Conservation (phyloP, 495 filamentous ascomycete genomes). For the Diplogelasinospora grovesii region DNA sequence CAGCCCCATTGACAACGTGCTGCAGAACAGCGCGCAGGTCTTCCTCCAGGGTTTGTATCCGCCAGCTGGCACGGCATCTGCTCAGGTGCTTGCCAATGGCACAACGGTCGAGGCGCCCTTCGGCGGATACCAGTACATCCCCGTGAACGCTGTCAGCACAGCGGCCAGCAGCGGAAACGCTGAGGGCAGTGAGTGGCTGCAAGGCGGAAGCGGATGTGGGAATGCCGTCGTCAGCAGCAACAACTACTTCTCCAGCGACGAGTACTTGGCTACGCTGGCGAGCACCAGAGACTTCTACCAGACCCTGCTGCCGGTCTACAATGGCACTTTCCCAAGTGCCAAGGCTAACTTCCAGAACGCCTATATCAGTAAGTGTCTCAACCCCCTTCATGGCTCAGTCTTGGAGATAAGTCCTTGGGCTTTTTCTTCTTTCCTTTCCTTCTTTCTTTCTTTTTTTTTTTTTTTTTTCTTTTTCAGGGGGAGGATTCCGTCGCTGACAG, state of each 20-base stretch:
- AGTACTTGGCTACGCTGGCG: constrained; percentile 45
- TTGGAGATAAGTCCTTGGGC: no score
- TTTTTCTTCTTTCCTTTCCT: no score
- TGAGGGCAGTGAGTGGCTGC: constrained; percentile 55
- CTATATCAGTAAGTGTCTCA: constrained; percentile 51
- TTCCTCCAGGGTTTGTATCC: constrained; percentile 83
- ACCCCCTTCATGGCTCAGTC: background rate
- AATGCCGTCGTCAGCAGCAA: constrained; percentile 62
- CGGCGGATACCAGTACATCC: constrained; percentile 67
- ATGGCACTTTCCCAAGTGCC: constrained; percentile 45
- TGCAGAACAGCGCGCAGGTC: constrained; percentile 63
- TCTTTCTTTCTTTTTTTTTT: no score
- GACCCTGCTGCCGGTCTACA: constrained; percentile 53
- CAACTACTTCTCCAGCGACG: constrained; percentile 57
- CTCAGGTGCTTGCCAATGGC: constrained; percentile 54
- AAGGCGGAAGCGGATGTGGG: constrained; percentile 52
- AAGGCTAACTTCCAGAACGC: constrained; percentile 63
- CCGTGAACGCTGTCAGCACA: constrained; percentile 44
- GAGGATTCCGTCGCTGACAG: background rate
- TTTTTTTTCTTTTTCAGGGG: no score
- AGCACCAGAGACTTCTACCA: constrained; percentile 60
- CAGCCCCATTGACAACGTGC: constrained; percentile 53
- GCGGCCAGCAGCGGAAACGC: constrained; percentile 46
- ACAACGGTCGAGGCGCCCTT: constrained; percentile 52
- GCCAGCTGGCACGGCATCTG: constrained; percentile 46